These are phyloP conservation scores for Gracilaria domingensis DNA, from an alignment of 23 red algal genomes.

Conservation along the genomic window DNA sequence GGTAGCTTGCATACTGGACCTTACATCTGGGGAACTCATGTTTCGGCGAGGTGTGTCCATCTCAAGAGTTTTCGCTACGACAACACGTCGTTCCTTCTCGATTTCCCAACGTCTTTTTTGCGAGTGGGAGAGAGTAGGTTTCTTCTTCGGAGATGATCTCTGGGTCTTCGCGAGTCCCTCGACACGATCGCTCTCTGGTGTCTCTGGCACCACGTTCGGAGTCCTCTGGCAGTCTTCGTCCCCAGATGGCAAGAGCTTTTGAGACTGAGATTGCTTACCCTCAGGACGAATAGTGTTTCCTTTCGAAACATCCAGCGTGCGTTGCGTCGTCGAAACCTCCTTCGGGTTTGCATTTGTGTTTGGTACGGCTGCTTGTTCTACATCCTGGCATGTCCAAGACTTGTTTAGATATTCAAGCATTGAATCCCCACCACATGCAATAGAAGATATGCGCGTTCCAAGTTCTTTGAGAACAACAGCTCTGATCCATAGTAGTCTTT, in stretches of 20 bases:
- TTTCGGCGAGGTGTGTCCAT: background rate
- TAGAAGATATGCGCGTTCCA: background rate
- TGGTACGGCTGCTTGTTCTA: background rate
- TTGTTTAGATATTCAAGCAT: background rate
- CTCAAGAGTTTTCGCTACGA: background rate
- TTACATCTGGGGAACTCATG: background rate
- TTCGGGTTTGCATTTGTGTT: background rate
- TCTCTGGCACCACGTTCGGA: background rate
- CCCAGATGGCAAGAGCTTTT: background rate
- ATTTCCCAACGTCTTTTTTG: background rate
- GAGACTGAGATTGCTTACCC: background rate
- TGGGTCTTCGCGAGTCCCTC: background rate
- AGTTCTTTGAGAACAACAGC: conserved; percentile 20
- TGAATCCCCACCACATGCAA: background rate
- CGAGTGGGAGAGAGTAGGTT: background rate
- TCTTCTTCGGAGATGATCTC: background rate
- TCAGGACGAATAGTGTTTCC: background rate
- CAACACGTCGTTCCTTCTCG: background rate
- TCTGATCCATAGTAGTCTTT: background rate
- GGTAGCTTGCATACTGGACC: background rate
- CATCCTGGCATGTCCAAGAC: background rate
- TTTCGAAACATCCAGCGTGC: background rate
- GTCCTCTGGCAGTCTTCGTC: background rate
- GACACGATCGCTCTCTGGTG: background rate
- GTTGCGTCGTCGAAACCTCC: background rate